Evolutionary conservation across 257 asterid species (phyloP).

Genomic region (Henckelia pumila): DNA sequence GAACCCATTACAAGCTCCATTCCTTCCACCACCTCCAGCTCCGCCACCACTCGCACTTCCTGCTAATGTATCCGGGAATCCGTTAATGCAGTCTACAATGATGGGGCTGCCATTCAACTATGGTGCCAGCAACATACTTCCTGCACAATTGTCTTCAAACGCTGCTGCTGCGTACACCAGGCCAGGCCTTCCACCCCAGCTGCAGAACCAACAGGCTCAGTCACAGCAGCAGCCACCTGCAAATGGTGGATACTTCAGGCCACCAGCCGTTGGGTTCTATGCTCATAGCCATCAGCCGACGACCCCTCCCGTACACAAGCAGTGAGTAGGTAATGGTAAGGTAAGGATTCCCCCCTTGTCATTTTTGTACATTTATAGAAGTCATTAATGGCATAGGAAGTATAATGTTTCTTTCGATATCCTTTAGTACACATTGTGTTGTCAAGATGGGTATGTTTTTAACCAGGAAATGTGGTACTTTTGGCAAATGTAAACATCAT

Average conservation of each 20-base stretch:
- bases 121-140: constrained; percentile 45
- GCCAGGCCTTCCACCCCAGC: constrained; percentile 50
- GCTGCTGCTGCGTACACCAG: constrained; percentile 38
- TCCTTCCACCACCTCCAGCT: constrained; percentile 1
- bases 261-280: constrained; percentile 77
- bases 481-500: constrained; percentile 31
- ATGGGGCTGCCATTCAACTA: constrained; percentile 49
- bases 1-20: constrained; percentile 32
- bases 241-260: constrained; percentile 65
- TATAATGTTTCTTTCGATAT: constrained; percentile 19
- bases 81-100: not conserved
- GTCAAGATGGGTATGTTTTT: not conserved
- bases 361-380: constrained; percentile 46
- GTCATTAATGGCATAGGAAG: constrained; percentile 25
- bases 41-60: constrained; percentile 47
- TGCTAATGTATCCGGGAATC: not conserved
- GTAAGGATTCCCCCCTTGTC: not conserved
- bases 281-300: constrained; percentile 86
- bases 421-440: constrained; percentile 13
- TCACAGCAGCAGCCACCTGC: constrained; percentile 41
- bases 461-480: constrained; percentile 7
- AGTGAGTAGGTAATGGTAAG: constrained; percentile 33
- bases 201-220: constrained; percentile 25
- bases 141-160: constrained; percentile 30
- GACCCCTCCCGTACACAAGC: constrained; percentile 82